Percentiles rank a stretch among this genome's conserved stretches.
These are phyloP conservation scores for Tetragonia tetragonoides DNA, from an alignment of 148 eudicot species.

Conservation along the genomic window DNA sequence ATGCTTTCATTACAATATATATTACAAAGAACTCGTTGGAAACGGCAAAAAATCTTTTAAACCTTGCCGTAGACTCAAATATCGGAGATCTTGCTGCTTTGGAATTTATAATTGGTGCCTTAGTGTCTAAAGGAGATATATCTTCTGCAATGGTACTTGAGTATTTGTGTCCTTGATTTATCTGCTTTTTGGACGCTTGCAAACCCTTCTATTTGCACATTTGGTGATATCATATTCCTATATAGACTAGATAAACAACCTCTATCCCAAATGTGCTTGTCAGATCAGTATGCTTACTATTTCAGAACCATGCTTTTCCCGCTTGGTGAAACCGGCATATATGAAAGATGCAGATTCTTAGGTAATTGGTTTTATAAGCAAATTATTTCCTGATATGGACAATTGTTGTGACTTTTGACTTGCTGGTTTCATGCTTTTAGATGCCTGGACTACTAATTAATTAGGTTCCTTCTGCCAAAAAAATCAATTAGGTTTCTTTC, in stretches of 20 bases:
- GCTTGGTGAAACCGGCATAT: no score
- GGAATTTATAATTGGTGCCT: slow-evolving; percentile 70
- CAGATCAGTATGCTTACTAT: not conserved
- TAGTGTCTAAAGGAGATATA: slow-evolving; percentile 86
- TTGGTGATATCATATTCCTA: not conserved
- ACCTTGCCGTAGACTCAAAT: slow-evolving; percentile 76
- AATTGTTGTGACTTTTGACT: no score
- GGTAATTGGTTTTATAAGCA: no score
- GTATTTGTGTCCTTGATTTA: not conserved
- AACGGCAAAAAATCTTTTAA: slow-evolving; percentile 80
- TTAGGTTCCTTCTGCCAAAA: not conserved
- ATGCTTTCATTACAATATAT: slow-evolving; percentile 86
- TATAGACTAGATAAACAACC: not conserved
- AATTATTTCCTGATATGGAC: no score
- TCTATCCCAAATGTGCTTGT: not conserved
- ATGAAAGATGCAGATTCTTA: no score
- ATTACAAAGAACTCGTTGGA: slow-evolving; percentile 71
- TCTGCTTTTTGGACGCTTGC: not conserved
- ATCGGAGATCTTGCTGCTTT: slow-evolving; percentile 95
- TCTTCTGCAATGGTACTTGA: slow-evolving; percentile 64
- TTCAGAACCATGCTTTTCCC: not conserved
- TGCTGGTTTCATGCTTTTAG: no score
- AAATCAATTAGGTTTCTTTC: no score
- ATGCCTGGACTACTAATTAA: no score
- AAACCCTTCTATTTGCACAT: not conserved